Evolutionary conservation across 148 eudicot species (phyloP), one percentile per base, ranked within the genome.

Genomic region (Chenopodium quinoa): DNA sequence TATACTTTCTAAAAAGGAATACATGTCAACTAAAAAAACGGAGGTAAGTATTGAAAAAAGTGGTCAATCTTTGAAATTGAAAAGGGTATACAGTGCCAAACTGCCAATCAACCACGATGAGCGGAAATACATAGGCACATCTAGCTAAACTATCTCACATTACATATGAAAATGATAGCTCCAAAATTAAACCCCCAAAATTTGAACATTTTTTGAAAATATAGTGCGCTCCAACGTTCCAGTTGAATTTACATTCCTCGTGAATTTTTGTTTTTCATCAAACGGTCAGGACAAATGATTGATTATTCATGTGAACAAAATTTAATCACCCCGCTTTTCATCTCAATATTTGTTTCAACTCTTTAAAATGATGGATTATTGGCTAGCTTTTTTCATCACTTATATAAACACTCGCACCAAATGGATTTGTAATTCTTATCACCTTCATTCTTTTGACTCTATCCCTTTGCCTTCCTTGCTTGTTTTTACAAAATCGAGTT

Each of bases 191-290:
- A 54, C 16, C 60, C 60, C 17, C 22, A 14, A 16, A 56, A 56
- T 56, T 17, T 56, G 62, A 56, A 17, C 17, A 14, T 56, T 14
- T 47, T 47, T 86, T 88, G 75, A 85, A 91, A 87, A 25, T 22
- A 50, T 82, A 75, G 88, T 90, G 92, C 93, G 93, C 92, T 90
- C 94, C 97, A 91, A 90, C 89, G 91, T 90, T 90, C 85, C 52
- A 77, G 71, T 67, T 64, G 75, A 71, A 88, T 62, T 88, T 84
- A 86, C 75, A 80, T 75, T 81, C 75, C 97, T 76, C 92, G 93
- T 92, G 93, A 90, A 65, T 82, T 52, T 31, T 75, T 56, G 5
- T 20, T 47, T 63, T 29, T 32, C 27, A 52, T 80, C 83, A 77
- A 84, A 84, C 83, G 86, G 86, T 84, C 86, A 84, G 29, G 56